Base-by-base conservation (phyloP, 352 stramenopile genomes). In the Globisporangium cederbergense region DNA sequence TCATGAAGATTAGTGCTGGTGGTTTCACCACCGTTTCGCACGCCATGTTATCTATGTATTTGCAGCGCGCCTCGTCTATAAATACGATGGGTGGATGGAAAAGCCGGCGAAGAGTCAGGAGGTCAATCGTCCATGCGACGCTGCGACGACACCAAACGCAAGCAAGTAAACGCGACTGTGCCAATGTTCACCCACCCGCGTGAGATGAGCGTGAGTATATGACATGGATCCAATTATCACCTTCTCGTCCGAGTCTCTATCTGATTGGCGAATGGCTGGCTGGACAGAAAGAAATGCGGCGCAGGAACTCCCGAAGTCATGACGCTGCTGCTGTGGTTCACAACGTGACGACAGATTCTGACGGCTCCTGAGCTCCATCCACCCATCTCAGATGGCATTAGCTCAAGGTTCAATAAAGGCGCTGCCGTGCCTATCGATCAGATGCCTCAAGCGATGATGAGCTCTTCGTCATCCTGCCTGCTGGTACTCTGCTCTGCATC, bases 401-500 rank as follows among this genome's bases (percentile, higher is more conserved):
- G 36, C 14, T 42, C 36, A 42, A 42, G 9, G 25, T 2, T 28
- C 25, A 42, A 42, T 11, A 11, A 42, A 42, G 36, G 2, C 9
- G 32, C 32, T 36, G 4, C 7, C 32, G 32, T 36, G 32, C 7
- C 32, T 36, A 36, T 36, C 43, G 20, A n/a, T 10, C 3, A 42
- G 36, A 42, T 14, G 36, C 36, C 14, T 30, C 34, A 42, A 18
- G 34, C 32, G 32, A 69, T 55, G 63, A 69, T 60, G 63, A 69
- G 63, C 34, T 69, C 63, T 10, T 32, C 55, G 18, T 42, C 36
- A 13, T 34, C 6, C 0, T 36, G 30, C 32, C 47, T 42, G 55
- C 47, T 42, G 8, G 46, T 9, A 30, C n/a, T 22, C 13, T 50
- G 28, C 18, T 22, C 36, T n/a, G 46, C 20, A 3, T 4, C 18